Percentiles rank a stretch among this genome's conserved stretches.
Conservation (phyloP, 768 basidiomycete genomes). For the Pisolithus albus region DNA sequence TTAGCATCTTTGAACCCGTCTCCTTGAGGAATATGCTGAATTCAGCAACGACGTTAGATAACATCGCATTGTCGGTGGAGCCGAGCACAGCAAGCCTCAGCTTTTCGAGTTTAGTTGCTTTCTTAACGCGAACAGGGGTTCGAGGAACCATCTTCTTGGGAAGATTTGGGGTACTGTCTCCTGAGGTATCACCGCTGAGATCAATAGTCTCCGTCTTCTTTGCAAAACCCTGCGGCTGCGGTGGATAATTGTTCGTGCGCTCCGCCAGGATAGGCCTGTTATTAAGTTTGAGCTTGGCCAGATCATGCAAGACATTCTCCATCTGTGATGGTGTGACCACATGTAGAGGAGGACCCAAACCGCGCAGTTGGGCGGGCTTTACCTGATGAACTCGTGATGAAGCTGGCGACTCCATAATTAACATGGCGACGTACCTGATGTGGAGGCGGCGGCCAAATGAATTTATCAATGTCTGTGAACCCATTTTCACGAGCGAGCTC, state of each 20-base stretch:
- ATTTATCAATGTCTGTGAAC: conserved; percentile 49
- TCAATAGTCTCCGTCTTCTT: conserved; percentile 35
- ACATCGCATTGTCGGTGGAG: conserved; percentile 48
- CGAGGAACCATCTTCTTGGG: conserved; percentile 20
- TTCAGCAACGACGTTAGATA: conserved; percentile 49
- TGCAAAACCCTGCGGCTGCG: conserved; percentile 19
- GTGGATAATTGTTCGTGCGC: conserved; percentile 35
- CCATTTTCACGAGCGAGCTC: conserved; percentile 56
- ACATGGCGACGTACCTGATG: conserved; percentile 21
- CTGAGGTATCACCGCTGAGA: conserved; percentile 33
- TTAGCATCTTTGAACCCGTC: conserved; percentile 59
- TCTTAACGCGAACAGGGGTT: conserved; percentile 28
- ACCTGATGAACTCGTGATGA: conserved; percentile 15
- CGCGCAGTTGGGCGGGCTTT: conserved; percentile 24
- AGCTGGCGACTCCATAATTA: background rate
- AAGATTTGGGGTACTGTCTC: conserved; percentile 25
- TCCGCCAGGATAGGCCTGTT: conserved; percentile 46
- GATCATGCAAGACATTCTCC: conserved; percentile 49
- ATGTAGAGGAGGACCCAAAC: conserved; percentile 10
- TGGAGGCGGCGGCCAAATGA: conserved; percentile 68
- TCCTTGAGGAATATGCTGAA: conserved; percentile 55
- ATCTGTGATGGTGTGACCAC: conserved; percentile 37
- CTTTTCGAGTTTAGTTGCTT: conserved; percentile 44
- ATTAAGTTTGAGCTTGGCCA: conserved; percentile 54
- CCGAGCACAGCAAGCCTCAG: conserved; percentile 37